Evolutionary conservation across 2,329 filamentous ascomycete genomes (phyloP), one percentile per base, ranked within the genome.

Genomic region (Ophiocordyceps unilateralis): DNA sequence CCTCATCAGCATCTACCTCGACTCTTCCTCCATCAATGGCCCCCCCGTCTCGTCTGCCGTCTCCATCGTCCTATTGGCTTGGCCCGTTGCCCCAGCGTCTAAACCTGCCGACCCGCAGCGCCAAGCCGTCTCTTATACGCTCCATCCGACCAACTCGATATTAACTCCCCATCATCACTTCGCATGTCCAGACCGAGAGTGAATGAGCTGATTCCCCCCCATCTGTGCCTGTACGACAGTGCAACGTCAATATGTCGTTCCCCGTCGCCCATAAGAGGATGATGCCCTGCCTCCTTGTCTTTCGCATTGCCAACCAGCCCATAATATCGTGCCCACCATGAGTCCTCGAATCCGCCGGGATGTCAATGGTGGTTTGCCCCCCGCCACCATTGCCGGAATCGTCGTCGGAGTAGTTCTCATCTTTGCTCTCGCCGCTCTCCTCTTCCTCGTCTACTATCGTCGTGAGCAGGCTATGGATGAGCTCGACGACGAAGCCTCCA

Each of bases 361-460:
- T 0, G 46, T 49, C 0, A 22, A 30, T 2, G 19, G 48, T 54
- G 1, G 50, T 10, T 62, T 74, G 52, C 63, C 66, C 0, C 63
- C 64, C 0, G 66, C 67, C n/a, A 69, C 67, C 15, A 69, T 74
- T 15, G 67, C 68, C 0, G 72, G 72, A 17, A 75, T 77, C 39
- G 63, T 61, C 0, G 53, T 74, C 1, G 71, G 67, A 12, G 64
- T 61, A 7, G 58, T 59, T 0, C 55, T 70, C 0, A 51, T 66
- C 2, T 52, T 74, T 3, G 28, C 69, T 6, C 60, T 66, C 1
- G 62, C 60, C 2, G 48, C 57, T 1, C 62, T 54, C 2, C 58
- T 76, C 1, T 66, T 75, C 41, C 49, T 61, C 42, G 47, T 73
- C 1, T 67, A 76, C 55, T 69, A 66, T 49, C 62, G 66, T 8